Percentiles rank a stretch among this genome's conserved stretches.
Evolutionary conservation across 768 basidiomycete species (phyloP).

Genomic region (Boletus coccyginus): DNA sequence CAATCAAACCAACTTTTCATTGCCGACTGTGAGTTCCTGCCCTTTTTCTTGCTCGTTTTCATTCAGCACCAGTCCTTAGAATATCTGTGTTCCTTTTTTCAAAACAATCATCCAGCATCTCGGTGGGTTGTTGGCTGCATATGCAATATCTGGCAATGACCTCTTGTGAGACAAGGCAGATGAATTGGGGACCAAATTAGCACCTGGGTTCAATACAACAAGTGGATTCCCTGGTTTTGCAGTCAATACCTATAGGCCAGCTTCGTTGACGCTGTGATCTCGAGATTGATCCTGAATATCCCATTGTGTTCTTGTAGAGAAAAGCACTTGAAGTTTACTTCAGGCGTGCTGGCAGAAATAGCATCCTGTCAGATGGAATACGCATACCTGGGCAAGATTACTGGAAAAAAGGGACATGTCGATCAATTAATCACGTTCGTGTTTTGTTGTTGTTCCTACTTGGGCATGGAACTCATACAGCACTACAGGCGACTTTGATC

Average conservation of each 20-base stretch:
- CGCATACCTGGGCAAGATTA: constrained; percentile 76
- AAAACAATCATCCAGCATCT: constrained; percentile 89
- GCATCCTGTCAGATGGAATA: constrained; percentile 82
- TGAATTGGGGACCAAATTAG: constrained; percentile 66
- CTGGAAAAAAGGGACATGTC: constrained; percentile 64
- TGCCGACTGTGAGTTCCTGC: constrained; percentile 36
- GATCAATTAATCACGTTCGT: constrained; percentile 54
- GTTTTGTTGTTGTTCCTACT: not conserved
- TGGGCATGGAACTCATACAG: not conserved
- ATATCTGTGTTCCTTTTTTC: constrained; percentile 53
- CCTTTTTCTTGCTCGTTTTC: too few relatives aligned
- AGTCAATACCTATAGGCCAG: constrained; percentile 64
- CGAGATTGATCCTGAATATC: not conserved
- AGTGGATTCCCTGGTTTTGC: constrained; percentile 68
- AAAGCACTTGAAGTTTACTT: not conserved
- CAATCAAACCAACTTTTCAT: constrained; percentile 44
- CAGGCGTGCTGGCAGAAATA: constrained; percentile 67
- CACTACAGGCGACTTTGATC: constrained; percentile 45
- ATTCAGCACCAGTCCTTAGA: constrained; percentile 11
- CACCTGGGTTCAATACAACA: constrained; percentile 67
- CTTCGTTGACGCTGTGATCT: not conserved
- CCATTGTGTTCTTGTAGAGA: not conserved
- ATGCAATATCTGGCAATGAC: constrained; percentile 66
- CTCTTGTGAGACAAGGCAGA: constrained; percentile 69
- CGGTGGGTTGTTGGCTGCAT: constrained; percentile 80